Base-by-base conservation (phyloP, 163 green algal species). In the Chlorella variabilis region DNA sequence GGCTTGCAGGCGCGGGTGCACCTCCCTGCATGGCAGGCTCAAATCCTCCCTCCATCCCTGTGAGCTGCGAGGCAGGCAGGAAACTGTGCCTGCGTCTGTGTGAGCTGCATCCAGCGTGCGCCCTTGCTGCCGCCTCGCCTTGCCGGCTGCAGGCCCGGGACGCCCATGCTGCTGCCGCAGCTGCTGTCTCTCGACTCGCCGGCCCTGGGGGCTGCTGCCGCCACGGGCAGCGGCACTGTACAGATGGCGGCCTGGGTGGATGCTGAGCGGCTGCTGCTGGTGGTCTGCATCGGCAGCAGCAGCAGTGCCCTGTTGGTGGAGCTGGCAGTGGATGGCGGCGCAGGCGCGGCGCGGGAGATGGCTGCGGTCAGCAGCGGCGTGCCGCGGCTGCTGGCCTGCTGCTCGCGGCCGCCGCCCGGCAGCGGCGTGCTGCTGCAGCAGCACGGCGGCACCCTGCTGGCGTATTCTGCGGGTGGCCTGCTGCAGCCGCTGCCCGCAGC, bases 381-480 rank as follows among this genome's bases (percentile, higher is more conserved):
- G 54, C 67, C 38, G 15, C 34, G 29, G 61, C 49, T 69, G 48
- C 70, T 59, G 56, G 33, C 23, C 33, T 70, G 33, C 58, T 48
- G 39, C 27, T 80, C 75, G 39, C 21, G 39, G 33, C 81, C 61
- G 18, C 66, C 48, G 51, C 18, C 15, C 6, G 59, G 56, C 4
- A 69, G 79, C 38, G 71, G 42, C 23, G 65, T 76, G 18, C 51
- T 93, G 61, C 49, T 94, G 75, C 76, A 94, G 85, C 73, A 91
- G 68, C 54, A 71, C 21, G 45, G 31, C 34, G 89, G 89, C 1
- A 54, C 49, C 6, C 51, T 94, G 56, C 20, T 83, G 75, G 56
- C 63, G 0, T 91, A 87, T 75, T 49, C 17, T 3, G 9, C 63
- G 25, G 76, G 75, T 1, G 70, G 54, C 5, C 29, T 62, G 36